phyloP scores from a whole-genome alignment of 805 yeast species.

The Candida parachauliodes region DNA sequence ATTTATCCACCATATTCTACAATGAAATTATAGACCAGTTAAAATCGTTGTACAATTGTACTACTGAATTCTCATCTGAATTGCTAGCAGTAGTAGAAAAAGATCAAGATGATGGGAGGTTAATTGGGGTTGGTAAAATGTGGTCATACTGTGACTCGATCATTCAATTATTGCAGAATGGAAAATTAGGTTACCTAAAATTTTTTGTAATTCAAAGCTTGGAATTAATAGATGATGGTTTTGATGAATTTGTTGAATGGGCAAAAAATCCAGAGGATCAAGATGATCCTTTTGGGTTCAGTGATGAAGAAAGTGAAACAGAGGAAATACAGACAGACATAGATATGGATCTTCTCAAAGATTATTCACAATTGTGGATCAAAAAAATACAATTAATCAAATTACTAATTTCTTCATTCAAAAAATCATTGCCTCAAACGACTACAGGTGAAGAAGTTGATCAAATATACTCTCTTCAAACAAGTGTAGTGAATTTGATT shows the following conservation, averaged over 20 bases:
- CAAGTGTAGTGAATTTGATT: slow-evolving; percentile 39
- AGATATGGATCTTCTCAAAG: slow-evolving; percentile 26
- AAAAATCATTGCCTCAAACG: slow-evolving; percentile 51
- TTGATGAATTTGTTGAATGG: slow-evolving; percentile 71
- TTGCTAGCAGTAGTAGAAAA: slow-evolving; percentile 11
- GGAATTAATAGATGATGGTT: slow-evolving; percentile 49
- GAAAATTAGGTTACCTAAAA: slow-evolving; percentile 53
- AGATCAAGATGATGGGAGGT: slow-evolving; percentile 32
- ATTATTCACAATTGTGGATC: slow-evolving; percentile 47
- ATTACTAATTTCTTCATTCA: slow-evolving; percentile 53
- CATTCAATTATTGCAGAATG: slow-evolving; percentile 38
- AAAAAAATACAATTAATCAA: slow-evolving; percentile 54
- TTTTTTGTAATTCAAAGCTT: slow-evolving; percentile 42
- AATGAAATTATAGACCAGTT: slow-evolving; percentile 9
- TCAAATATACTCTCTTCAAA: slow-evolving; percentile 41
- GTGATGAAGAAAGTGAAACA: slow-evolving; percentile 29
- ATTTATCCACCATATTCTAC: slow-evolving; percentile 25
- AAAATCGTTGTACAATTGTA: slow-evolving; percentile 10
- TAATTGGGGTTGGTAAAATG: slow-evolving; percentile 60
- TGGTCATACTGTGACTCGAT: slow-evolving; percentile 67
- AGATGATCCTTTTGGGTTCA: slow-evolving; percentile 52
- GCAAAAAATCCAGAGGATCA: slow-evolving; percentile 51
- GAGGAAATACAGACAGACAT: slow-evolving; percentile 14
- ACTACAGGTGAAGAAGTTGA: slow-evolving; percentile 46
- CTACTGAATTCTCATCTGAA: slow-evolving; percentile 13